Base-by-base conservation (phyloP, 768 basidiomycete species). In the Dacryopinax primogenitus region DNA sequence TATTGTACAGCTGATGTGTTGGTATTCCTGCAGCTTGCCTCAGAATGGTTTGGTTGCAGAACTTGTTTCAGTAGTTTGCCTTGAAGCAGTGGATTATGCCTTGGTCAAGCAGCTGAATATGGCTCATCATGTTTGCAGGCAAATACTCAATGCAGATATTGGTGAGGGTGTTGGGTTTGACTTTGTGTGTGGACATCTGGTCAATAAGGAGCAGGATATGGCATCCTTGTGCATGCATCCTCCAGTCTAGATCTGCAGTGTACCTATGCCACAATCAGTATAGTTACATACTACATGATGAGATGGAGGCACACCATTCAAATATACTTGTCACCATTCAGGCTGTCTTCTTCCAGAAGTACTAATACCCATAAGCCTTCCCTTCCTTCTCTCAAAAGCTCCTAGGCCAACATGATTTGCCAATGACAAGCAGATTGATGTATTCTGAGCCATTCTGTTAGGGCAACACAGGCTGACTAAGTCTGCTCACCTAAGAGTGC, bases 271-370 rank as follows among this genome's bases (percentile, higher is more conserved):
- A 61, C 28, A 32, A 26, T 65, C 45, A 65, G 64, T 33, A 58
- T 3, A 15, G 13, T 37, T 18, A 21, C 6, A 12, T 51, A 34
- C n/a, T 65, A 12, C 23, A 30, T 28, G 33, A 35, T 3, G 33
- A 33, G 33, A 26, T 15, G 61, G 71, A 72, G 62, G 71, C 72
- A 62, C 41, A 78, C 72, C 76, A 75, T 66, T 77, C 69, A 66
- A 74, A 79, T 0, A 77, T 62, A 3, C 65, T 66, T 15, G 67
- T 34, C 47, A 71, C 77, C 78, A 79, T 78, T 76, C 77, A 78
- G 3, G 76, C 73, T 62, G 69, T 78, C 66, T 15, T 12, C 13
- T 78, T 78, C 66, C 73, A 71, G 3, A 68, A 65, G 65, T 79
- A 79, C 70, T 76, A 72, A 66, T 78, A 76, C 7, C 45, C 45